Conservation (phyloP, 371 early-diverging fungal species). For the Blastocladiella emersonii region DNA sequence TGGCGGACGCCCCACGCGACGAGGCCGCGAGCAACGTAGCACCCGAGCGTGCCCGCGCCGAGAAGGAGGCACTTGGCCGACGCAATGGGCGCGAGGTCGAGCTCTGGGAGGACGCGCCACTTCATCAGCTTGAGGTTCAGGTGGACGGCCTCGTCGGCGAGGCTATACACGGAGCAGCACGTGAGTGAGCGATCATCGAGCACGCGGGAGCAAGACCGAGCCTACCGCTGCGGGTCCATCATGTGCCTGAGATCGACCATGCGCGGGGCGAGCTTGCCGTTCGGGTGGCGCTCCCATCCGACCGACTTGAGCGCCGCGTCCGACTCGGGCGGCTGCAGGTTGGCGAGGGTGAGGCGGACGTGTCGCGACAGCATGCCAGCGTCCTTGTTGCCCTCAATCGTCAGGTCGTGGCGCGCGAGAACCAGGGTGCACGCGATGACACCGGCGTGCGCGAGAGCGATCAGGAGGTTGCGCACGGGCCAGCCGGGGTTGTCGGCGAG, state of each 20-base stretch:
- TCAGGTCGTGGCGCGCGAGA: conserved; percentile 19
- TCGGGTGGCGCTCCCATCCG: conserved; percentile 83
- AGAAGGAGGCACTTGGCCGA: conserved; percentile 63
- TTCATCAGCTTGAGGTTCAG: conserved; percentile 90
- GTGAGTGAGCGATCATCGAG: background rate
- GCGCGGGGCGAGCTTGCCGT: conserved; percentile 67
- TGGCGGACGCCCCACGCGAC: conserved; percentile 84
- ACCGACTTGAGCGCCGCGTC: conserved; percentile 30
- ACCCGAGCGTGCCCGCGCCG: conserved; percentile 93
- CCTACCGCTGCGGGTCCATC: conserved; percentile 60
- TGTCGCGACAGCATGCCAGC: no score
- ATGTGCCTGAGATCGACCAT: conserved; percentile 65
- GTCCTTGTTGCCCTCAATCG: background rate
- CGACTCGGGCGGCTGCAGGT: background rate
- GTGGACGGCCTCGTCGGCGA: conserved; percentile 78
- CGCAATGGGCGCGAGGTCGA: conserved; percentile 67
- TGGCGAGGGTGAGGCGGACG: background rate
- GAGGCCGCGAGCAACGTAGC: conserved; percentile 71
- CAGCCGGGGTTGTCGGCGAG: conserved; percentile 58
- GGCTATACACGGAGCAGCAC: conserved; percentile 20
- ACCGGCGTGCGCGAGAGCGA: conserved; percentile 37
- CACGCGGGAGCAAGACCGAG: background rate
- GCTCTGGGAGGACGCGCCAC: conserved; percentile 75
- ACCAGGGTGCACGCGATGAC: conserved; percentile 36
- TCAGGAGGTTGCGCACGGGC: conserved; percentile 75